Base-by-base conservation (phyloP, 352 stramenopile genomes). In the Pythium insidiosum region DNA sequence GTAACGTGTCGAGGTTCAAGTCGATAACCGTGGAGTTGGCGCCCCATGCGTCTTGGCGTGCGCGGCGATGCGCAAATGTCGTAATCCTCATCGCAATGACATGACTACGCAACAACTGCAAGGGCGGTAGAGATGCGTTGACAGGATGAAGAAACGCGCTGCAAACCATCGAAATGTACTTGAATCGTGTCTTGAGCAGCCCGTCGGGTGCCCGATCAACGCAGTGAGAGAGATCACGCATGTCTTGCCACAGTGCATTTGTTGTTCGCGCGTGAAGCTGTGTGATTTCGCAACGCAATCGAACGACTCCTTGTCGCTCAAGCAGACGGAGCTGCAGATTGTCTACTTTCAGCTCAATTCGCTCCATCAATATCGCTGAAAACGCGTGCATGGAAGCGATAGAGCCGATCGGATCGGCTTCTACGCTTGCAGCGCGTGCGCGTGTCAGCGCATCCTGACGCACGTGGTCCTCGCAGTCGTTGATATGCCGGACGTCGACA, bases 171-270 rank as follows among this genome's bases (percentile, higher is more conserved):
- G 73, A 86, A 10, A 84, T 45, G 16, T 73, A 73, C 41, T 77
- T 78, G 60, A 84, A 84, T 1, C 68, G 61, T 16, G 73, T 86
- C 52, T 77, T 72, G n/a, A 84, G 58, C 34, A 79, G 46, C 3
- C 67, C 59, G 15, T 86, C 71, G 0, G 73, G 73, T 1, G 73
- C 84, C 10, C 68, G 69, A 13, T 84, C 71, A 6, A 84, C 64
- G 24, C 66, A 79, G 18, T 50, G 50, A 6, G 66, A 67, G 15
- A 80, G 62, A 21, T 86, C 64, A 16, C 66, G 65, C 45, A 86
- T 73, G 47, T 83, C 71, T 47, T 84, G 71, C 68, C 73, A 80
- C 43, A 83, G 18, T 10, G 73, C 61, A 34, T 86, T 78, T 2
- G 71, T 84, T 20, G 73, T 79, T 13, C 71, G 71, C 15, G 66